Base-by-base conservation (phyloP, 768 basidiomycete genomes). In the Trametes gibbosa region DNA sequence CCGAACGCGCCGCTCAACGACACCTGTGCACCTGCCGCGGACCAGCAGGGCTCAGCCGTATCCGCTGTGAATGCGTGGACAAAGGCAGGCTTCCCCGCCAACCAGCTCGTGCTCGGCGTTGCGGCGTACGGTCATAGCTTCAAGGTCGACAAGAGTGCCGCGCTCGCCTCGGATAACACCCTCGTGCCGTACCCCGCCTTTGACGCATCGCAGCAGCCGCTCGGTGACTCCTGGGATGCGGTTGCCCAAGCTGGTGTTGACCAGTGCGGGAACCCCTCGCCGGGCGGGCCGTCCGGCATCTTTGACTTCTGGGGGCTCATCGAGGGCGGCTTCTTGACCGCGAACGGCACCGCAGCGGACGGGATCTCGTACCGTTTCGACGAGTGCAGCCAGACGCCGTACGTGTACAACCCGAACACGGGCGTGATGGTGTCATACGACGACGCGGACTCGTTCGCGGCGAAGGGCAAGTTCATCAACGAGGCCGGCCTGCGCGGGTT, bases 1-100 rank as follows among this genome's bases (percentile, higher is more conserved):
- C 85, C 96, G n/a, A 93, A 92, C 70, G 87, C 96, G 4, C 94
- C 95, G 10, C 78, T 97, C 48, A 76, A 85, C 56, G 87, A 97
- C 73, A 77, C 81, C 1, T 97, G 95, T 70, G 82, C 85, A 0
- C 72, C 85, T 34, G 65, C 78, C 0, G 73, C 72, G 7, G 75
- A 83, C 54, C 86, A 84, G 56, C 75, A 77, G 46, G 92, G 94
- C 5, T 97, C 94, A 35, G 95, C 90, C 17, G 76, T 79, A 32
- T 87, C 88, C 5, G 87, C 90, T 3, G 81, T 98, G 43, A 70
- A 77, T 14, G 81, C 83, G 7, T 98, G 95, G 96, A 84, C 80
- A 0, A 60, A 63, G 0, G 94, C 94, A 39, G 88, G 89, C 12
- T 87, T 98, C 75, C 89, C 93, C n/a, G 75, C 79, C 3, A 72